These are phyloP conservation scores for Nakazawaea peltata DNA, from an alignment of 805 yeast genomes.

Conservation along the genomic window DNA sequence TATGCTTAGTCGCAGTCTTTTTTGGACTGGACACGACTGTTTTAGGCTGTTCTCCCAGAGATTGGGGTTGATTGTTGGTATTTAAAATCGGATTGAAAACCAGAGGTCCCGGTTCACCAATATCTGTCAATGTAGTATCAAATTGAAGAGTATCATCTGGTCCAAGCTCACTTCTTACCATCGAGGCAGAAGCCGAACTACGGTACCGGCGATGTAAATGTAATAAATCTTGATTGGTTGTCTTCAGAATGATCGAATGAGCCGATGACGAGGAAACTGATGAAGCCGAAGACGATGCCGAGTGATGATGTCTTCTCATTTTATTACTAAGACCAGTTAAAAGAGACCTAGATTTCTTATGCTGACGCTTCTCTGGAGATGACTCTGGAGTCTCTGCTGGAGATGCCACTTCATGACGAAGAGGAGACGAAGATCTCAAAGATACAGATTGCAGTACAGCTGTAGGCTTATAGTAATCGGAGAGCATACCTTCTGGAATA, in stretches of 20 bases:
- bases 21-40: too few species aligned
- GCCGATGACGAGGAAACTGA: neutral
- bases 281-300: too few species aligned
- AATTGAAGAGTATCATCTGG: too few species aligned
- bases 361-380: conserved; percentile 1
- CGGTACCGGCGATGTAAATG: too few species aligned
- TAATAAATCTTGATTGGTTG: conserved; percentile 5
- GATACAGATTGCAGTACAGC: neutral
- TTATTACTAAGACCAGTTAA: neutral
- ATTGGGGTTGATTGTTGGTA: neutral
- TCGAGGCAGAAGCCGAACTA: neutral
- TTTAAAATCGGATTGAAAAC: conserved; percentile 2
- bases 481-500: conserved; percentile 14
- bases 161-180: too few species aligned
- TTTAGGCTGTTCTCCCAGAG: too few species aligned
- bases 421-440: conserved; percentile 9
- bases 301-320: too few species aligned
- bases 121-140: conserved; percentile 1
- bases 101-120: conserved; percentile 10
- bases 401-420: conserved; percentile 5
- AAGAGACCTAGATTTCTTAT: neutral
- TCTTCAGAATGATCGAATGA: conserved; percentile 1
- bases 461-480: conserved; percentile 5
- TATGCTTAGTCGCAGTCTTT: conserved; percentile 2
- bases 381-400: too few species aligned